Evolutionary conservation across 768 basidiomycete genomes (phyloP), one percentile per base, ranked within the genome.

Genomic region (Fibroporia radiculosa): DNA sequence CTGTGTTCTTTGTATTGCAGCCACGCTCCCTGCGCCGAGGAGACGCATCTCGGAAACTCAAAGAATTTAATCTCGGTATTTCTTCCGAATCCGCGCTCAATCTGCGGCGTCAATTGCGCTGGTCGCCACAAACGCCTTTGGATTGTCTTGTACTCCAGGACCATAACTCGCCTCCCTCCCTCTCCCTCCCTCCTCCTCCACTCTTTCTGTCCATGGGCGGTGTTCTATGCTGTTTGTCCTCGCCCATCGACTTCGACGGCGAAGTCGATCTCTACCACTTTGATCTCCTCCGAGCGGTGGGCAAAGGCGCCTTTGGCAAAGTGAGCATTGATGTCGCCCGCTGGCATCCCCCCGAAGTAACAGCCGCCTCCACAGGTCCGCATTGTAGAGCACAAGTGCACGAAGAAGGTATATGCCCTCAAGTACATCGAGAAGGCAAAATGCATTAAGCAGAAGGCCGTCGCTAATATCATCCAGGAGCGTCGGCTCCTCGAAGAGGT

Each of bases 241-340:
- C 75, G 62, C 71, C 72, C 22, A 68, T 78, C 60, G 75, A 80
- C 58, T 77, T 75, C 53, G 71, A 75, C 31, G 71, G 67, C 33
- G 77, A 79, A 44, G 75, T 82, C 64, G 89, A 80, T 60, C 82
- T 99, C 39, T 98, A 85, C 67, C 95, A 98, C 68, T 99, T 98
- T 59, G 89, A 95, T 61, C 84, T 99, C 37, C 83, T 96, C 61
- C 79, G 93, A 38, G 90, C 88, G 18, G 90, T 98, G 12, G 96
- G 96, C 33, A 96, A 92, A 64, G 95, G 96, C 35, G 92, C 95
- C 20, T 99, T 98, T 70, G 95, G 95, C 63, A 98, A 97, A 82
- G 93, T 93, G 42, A 27, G 73, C 36, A 11, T 14, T n/a, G 41
- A 6, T 62, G 37, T 28, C 25, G 24, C 34, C 13, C 24, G 41